Base-by-base conservation (phyloP, 2,329 filamentous ascomycete species). In the Aspergillus tubingensis region DNA sequence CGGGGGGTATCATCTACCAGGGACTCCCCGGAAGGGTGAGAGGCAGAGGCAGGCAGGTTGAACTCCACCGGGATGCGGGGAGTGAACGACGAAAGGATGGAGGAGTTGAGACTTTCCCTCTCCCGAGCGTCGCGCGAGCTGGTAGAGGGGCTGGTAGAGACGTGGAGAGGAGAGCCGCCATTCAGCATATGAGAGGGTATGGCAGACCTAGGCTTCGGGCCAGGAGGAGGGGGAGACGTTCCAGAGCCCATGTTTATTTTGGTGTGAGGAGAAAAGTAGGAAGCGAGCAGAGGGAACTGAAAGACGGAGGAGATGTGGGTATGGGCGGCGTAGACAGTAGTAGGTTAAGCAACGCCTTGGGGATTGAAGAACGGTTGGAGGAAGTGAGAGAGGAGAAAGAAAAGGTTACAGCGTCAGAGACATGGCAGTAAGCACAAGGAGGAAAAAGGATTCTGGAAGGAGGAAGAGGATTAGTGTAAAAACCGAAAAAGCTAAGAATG, bases 161-260 rank as follows among this genome's bases (percentile, higher is more conserved):
- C 75, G 50, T 83, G 78, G 36, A 85, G 79, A 50, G 84, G 81
- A 56, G 79, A 82, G 59, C 79, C 77, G 55, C 83, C 85, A 71
- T 87, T 86, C 52, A 83, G 67, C 60, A 88, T 76, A 72, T 86
- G 81, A 53, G 83, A 79, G 27, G 85, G 85, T 30, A 87, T 76
- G 10, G 83, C 82, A 44, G 82, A 80, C 65, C 75, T 80, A 57
- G 80, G 82, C 73, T 80, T 82, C 62, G 72, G 77, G 62, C 68
- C 79, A 62, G 72, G 72, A 41, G 76, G 76, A 62, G 77, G 77
- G 19, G 41, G 41, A 63, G 72, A 68, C 58, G 70, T 69, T 61
- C 72, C 76, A 62, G 78, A 75, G 65, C 81, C 78, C 82, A 84
- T 84, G 87, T 93, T 39, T 58, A 23, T 49, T 43, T 53, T 36